Base-by-base conservation (phyloP, 83 land plant genomes). In the Picea abies region DNA sequence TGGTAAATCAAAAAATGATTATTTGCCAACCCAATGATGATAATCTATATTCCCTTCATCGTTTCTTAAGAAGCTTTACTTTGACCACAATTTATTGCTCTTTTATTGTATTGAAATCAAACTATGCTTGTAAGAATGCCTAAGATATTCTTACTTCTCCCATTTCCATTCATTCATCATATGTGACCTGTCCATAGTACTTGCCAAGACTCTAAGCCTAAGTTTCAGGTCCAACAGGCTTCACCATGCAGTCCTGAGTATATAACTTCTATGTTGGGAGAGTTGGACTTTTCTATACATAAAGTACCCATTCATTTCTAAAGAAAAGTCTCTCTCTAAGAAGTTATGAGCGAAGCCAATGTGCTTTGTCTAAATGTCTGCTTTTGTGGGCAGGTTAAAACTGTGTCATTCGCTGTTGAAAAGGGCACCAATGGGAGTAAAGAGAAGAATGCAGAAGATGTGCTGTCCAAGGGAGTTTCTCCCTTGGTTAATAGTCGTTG, bases 271-370 rank as follows among this genome's bases (percentile, higher is more conserved):
- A 11, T 3, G 58, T 2, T 52, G 58, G 14, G 12, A 15, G 15
- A 52, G 58, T 52, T 52, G 15, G 58, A 52, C 15, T 11, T 12
- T 52, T 52, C 0, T 52, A 0, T 0, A 52, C 58, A 52, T 12
- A 93, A 91, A 85, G 92, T 94, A 15, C 88, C 91, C 14, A 84
- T 93, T 12, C 90, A 90, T 82, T 86, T 90, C n/a, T 9, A 9
- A 49, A 9, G 2, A 49, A 49, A 49, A 49, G 11, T 10, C 56
- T 9, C 8, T 49, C 56, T 49, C 12, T 49, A 49, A 49, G 11
- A 49, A 9, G 56, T 49, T 10, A 91, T 52, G 56, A 14, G 56
- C 11, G 56, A 52, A 52, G 14, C 12, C 11, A 52, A 12, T 4
- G 9, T 1, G 10, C 11, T 20, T 41, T 20, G 14, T 52, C 25